A percentile compares a stretch with the other conserved stretches of the same genome.
phyloP scores from a whole-genome alignment of 2,329 filamentous ascomycete genomes.

The Cephalotrichum gorgonifer region DNA sequence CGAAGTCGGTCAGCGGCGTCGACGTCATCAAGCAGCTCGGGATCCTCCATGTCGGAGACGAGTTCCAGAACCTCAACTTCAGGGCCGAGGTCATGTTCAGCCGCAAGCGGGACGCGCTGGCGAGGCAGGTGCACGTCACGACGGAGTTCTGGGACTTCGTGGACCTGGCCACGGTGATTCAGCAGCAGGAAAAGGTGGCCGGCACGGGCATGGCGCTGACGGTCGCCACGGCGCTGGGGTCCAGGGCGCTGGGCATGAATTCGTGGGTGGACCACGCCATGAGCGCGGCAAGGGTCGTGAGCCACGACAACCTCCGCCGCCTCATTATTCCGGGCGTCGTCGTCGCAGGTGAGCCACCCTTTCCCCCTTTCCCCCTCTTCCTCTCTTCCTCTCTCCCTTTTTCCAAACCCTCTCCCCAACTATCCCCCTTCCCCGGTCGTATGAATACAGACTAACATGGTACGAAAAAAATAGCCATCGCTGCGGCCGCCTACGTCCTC shows the following conservation, averaged over 20 bases:
- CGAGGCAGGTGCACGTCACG: slow-evolving; percentile 75
- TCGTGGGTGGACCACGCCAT: slow-evolving; percentile 85
- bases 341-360: slow-evolving; percentile 58
- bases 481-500: slow-evolving; percentile 71
- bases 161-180: slow-evolving; percentile 71
- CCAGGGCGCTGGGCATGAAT: slow-evolving; percentile 69
- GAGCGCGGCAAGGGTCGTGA: slow-evolving; percentile 68
- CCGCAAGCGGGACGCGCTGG: slow-evolving; percentile 68
- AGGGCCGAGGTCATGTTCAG: slow-evolving; percentile 90
- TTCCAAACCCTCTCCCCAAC: background rate
- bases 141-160: slow-evolving; percentile 92
- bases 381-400: background rate
- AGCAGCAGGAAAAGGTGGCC: slow-evolving; percentile 88
- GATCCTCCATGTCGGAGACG: slow-evolving; percentile 76
- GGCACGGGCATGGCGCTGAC: slow-evolving; percentile 93
- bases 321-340: slow-evolving; percentile 73
- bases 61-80: slow-evolving; percentile 80
- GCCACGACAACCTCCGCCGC: slow-evolving; percentile 69
- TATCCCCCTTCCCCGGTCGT: slow-evolving; percentile 1
- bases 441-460: too few species aligned
- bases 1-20: slow-evolving; percentile 68
- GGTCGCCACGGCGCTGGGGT: slow-evolving; percentile 74
- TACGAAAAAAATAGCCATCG: slow-evolving; percentile 54
- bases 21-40: slow-evolving; percentile 82
- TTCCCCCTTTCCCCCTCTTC: background rate